phyloP scores from a whole-genome alignment of 169 alveolate genomes.

The Amoebophrya sp. region DNA sequence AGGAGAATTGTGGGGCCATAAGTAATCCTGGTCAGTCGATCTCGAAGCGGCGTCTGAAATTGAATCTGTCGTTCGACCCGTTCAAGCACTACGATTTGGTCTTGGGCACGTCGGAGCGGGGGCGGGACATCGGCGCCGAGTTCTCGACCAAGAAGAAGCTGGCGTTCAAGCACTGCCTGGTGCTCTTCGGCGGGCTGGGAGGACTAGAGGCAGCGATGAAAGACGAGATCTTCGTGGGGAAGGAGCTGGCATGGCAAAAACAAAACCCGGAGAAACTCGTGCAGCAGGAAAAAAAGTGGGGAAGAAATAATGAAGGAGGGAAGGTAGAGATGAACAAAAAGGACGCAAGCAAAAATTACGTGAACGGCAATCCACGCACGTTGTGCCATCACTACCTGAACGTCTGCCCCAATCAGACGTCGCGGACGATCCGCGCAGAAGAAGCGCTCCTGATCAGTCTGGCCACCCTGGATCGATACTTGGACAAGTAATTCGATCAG shows the following conservation, averaged over 20 bases:
- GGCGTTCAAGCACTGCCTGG: constrained; percentile 16
- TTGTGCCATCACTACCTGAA: constrained; percentile 67
- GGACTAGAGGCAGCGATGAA: constrained; percentile 21
- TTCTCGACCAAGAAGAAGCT: constrained; percentile 20
- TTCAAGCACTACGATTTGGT: constrained; percentile 13
- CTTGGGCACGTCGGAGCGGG: constrained; percentile 30
- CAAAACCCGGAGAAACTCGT: too few relatives aligned
- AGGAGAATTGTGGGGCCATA: background rate
- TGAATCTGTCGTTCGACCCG: background rate
- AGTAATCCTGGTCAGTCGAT: background rate
- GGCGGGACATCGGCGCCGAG: constrained; percentile 18
- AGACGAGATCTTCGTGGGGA: background rate
- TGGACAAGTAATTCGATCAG: too few relatives aligned
- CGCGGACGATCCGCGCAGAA: constrained; percentile 81
- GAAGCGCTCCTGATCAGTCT: constrained; percentile 80
- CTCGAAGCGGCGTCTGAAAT: background rate
- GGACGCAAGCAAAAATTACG: background rate
- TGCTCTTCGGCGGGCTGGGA: constrained; percentile 25
- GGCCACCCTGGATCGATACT: too few relatives aligned
- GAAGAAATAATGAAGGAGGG: too few relatives aligned
- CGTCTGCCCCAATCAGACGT: constrained; percentile 72
- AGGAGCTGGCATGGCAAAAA: background rate
- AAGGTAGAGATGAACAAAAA: too few relatives aligned
- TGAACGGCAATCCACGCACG: constrained; percentile 36
- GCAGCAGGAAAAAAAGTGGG: too few relatives aligned